phyloP scores from a whole-genome alignment of 306 rosid species.

The Calophaca sinica region DNA sequence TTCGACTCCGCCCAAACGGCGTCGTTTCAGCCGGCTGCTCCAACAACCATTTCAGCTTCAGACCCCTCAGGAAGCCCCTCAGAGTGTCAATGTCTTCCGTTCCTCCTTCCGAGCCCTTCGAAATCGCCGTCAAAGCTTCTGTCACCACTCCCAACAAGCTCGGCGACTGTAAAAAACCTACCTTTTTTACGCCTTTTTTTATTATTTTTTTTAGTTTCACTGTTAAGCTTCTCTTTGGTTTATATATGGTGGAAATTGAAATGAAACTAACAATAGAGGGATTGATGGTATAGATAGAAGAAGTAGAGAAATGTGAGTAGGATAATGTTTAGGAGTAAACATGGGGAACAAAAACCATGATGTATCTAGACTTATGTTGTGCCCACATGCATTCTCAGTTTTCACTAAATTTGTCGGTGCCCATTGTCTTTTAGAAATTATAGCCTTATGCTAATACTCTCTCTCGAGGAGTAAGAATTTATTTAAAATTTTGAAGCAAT shows the following conservation, averaged over 20 bases:
- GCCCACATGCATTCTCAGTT: constrained; percentile 38
- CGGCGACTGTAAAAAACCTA: constrained; percentile 75
- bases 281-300: not conserved
- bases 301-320: not conserved
- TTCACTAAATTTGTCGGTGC: not conserved
- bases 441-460: not conserved
- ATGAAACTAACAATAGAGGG: not conserved
- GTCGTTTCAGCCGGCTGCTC: constrained; percentile 41
- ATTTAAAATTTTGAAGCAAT: not conserved
- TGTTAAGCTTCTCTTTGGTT: not conserved
- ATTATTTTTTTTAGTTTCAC: not conserved
- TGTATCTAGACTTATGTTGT: constrained; percentile 47
- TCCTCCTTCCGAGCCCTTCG: constrained; percentile 61
- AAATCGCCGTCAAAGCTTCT: constrained; percentile 80
- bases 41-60: constrained; percentile 13
- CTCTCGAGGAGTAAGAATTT: not conserved
- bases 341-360: not conserved
- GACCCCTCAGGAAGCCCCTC: constrained; percentile 42
- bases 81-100: constrained; percentile 66
- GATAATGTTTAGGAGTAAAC: constrained; percentile 4
- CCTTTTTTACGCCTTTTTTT: not conserved
- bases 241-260: not conserved
- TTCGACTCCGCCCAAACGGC: constrained; percentile 46
- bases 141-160: constrained; percentile 61
- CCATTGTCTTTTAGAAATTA: not conserved